phyloP scores from a whole-genome alignment of 192 early-diverging fungal genomes.

The Mortierella hygrophila region DNA sequence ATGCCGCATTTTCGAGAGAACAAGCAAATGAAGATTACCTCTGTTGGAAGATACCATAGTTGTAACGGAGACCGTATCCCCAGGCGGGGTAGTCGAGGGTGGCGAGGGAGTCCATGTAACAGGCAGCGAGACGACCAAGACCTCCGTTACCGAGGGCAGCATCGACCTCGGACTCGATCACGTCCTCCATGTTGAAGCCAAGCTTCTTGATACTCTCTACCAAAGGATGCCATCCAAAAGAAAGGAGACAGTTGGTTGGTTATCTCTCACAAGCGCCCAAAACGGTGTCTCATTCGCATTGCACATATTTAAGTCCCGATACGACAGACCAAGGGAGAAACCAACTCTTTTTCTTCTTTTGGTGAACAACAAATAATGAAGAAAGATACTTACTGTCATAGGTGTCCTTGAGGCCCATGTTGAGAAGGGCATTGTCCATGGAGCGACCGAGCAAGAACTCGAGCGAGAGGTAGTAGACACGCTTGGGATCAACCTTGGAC shows the following conservation, averaged over 20 bases:
- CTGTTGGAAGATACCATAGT: conserved; percentile 99
- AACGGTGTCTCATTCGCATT: neutral
- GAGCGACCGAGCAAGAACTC: conserved; percentile 97
- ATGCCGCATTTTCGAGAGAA: neutral
- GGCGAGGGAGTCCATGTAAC: conserved; percentile 97
- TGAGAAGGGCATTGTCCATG: conserved; percentile 97
- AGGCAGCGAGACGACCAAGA: conserved; percentile 96
- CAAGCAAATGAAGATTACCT: conserved; percentile 44
- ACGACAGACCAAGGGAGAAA: neutral
- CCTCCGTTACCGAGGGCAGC: conserved; percentile 98
- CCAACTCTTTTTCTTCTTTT: neutral
- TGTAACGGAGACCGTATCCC: conserved; percentile 98
- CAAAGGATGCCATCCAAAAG: neutral
- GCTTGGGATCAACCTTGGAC: conserved; percentile 87
- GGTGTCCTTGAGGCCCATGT: conserved; percentile 83
- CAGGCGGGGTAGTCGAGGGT: conserved; percentile 94
- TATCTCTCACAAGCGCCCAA: conserved; percentile 5
- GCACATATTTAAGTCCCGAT: neutral
- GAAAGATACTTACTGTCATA: conserved; percentile 70
- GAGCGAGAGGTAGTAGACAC: conserved; percentile 97
- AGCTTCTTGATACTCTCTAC: conserved; percentile 74
- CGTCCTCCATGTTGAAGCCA: conserved; percentile 94
- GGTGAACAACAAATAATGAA: neutral
- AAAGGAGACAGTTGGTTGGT: neutral
- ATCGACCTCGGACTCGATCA: conserved; percentile 94